Base-by-base conservation (phyloP, 345 rosid genomes). In the Eucalyptus erythrocorys region DNA sequence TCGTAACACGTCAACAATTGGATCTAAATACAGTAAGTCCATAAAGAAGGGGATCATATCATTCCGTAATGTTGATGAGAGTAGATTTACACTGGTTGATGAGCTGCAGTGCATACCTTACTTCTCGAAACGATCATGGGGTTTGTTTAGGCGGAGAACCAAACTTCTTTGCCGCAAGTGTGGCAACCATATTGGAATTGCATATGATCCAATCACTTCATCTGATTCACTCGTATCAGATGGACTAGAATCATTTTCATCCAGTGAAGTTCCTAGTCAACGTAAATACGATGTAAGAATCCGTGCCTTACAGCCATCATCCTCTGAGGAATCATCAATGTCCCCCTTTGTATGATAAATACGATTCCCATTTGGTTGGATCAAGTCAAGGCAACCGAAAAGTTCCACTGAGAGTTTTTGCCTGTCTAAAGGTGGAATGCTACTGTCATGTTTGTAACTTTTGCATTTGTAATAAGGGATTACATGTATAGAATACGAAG, bases 91-190 rank as follows among this genome's bases (percentile, higher is more conserved):
- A 13, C 96, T 93, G 81, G 97, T 95, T 10, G 98, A 96, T 81
- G 97, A 98, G 92, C 91, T 97, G 91, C 97, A 92, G 55, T 98
- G 99, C 95, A 88, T 94, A 87, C 99, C 98, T n/a, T 89, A 90
- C 90, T 94, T 97, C 80, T 95, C 96, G 3, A 96, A 90, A 92
- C 87, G 88, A 85, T 92, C 96, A 0, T 94, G 95, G 96, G 93
- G 96, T 50, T 90, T 95, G 32, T 95, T 97, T 91, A 94, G 94
- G 84, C 92, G 89, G 57, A 95, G 94, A 93, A 98, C 97, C 76
- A 97, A 95, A 94, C 98, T 98, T 85, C 97, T 98, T 30, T 98
- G 99, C 90, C 95, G 98, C 40, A 96, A 96, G 91, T 98, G 99
- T 90, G 96, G 94, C 48, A 96, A 95, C 86, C 91, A 92, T 76